These are phyloP conservation scores for Iris pallida DNA, from an alignment of 116 monocot genomes.

Conservation along the genomic window DNA sequence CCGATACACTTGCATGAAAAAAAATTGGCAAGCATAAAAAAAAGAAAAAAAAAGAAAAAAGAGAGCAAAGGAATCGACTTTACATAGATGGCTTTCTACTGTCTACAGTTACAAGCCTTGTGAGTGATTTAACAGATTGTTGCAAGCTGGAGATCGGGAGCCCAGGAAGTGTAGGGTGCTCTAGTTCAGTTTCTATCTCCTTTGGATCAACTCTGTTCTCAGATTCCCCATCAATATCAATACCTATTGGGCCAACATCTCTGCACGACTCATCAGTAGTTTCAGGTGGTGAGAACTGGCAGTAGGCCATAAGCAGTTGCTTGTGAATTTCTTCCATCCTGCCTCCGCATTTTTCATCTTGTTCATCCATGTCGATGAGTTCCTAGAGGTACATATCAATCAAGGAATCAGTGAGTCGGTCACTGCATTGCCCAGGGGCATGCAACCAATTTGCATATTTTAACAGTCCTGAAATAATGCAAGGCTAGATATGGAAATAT, in stretches of 20 bases:
- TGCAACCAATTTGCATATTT: no score
- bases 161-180: constrained; percentile 21
- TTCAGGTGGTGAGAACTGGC: constrained; percentile 42
- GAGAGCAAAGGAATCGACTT: neutral
- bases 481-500: neutral
- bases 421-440: no score
- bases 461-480: neutral
- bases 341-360: constrained; percentile 59
- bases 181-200: neutral
- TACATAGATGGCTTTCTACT: constrained; percentile 10
- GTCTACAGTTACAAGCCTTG: constrained; percentile 15
- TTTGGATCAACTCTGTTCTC: neutral
- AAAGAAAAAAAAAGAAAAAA: neutral
- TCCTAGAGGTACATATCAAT: constrained; percentile 30
- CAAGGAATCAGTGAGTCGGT: no score
- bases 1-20: no score
- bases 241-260: neutral
- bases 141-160: constrained; percentile 26
- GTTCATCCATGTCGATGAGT: constrained; percentile 71
- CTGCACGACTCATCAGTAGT: neutral
- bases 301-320: constrained; percentile 46
- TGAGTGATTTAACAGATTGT: constrained; percentile 15
- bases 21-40: neutral
- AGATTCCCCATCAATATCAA: constrained; percentile 1
- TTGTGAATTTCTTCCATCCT: constrained; percentile 59